Base-by-base conservation (phyloP, 352 stramenopile genomes). In the Globisporangium viniferum region DNA sequence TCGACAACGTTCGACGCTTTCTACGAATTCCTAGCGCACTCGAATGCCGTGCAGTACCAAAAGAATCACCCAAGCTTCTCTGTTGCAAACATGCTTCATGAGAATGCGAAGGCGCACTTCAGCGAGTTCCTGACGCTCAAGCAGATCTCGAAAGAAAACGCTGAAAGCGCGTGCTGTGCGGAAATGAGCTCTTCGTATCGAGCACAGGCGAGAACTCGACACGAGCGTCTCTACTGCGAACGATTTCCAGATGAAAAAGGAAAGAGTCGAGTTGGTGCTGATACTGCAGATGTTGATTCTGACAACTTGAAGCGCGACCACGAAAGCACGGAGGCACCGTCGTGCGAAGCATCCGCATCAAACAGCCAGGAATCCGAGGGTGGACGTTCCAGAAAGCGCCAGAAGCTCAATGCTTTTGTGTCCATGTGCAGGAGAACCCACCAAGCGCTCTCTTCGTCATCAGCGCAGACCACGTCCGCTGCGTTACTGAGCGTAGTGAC, bases 11-110 rank as follows among this genome's bases (percentile, higher is more conserved):
- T 88, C 22, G 70, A 77, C 65, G 80, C 79, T 0, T 73, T 88
- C 48, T 84, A 89, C 54, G 53, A 74, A 35, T 41, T 91, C 9
- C 29, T 89, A 12, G 73, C 70, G 2, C 67, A 78, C 61, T 91
- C 82, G 31, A 89, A 88, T 54, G 64, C 86, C 54, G 59, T 59
- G 9, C 64, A 79, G 36, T 35, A 58, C n/a, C 27, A 56, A 53
- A 24, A 29, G 8, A 39, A 36, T 64, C 2, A 44, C 41, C 1
- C 49, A 53, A 56, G 54, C 59, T 36, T 27, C 20, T n/a, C 20
- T 73, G 22, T 65, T 12, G 41, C 54, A 29, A 5, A 27, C 3
- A 56, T 84, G 59, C 36, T 80, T 33, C 29, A 54, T 51, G 73
- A 65, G 48, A 64, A 73, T 33, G 29, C 63, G 4, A 76, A 66